Percentiles rank a stretch among this genome's conserved stretches.
These are phyloP conservation scores for Candida buenavistaensis DNA, from an alignment of 1,139 yeast species.

Conservation along the genomic window DNA sequence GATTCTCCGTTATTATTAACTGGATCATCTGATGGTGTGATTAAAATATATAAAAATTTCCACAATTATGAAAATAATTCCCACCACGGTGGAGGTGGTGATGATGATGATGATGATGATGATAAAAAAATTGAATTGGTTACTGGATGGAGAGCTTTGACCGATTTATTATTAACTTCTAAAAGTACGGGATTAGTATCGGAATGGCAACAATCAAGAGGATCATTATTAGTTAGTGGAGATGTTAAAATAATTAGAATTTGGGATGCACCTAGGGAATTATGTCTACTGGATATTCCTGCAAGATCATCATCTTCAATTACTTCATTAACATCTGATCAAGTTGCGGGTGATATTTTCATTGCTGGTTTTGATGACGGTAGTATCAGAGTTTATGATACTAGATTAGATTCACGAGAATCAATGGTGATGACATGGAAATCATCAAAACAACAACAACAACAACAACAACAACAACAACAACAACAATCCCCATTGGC, in stretches of 20 bases:
- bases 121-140: slow-evolving; percentile 55
- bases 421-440: slow-evolving; percentile 87
- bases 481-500: slow-evolving; percentile 4
- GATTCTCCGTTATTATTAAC: slow-evolving; percentile 81
- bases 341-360: slow-evolving; percentile 89
- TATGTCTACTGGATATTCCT: slow-evolving; percentile 83
- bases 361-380: slow-evolving; percentile 96
- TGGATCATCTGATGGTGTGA: slow-evolving; percentile 93
- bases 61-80: slow-evolving; percentile 44
- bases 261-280: slow-evolving; percentile 97
- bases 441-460: slow-evolving; percentile 21
- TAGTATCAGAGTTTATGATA: slow-evolving; percentile 82
- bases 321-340: slow-evolving; percentile 89
- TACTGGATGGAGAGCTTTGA: slow-evolving; percentile 91
- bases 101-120: slow-evolving; percentile 31
- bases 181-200: slow-evolving; percentile 81
- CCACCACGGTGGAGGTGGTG: slow-evolving; percentile 15
- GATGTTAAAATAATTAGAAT: slow-evolving; percentile 88
- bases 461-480: slow-evolving; percentile 5
- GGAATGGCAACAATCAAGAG: slow-evolving; percentile 97
- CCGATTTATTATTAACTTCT: slow-evolving; percentile 79
- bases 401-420: slow-evolving; percentile 81
- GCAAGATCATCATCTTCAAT: slow-evolving; percentile 90
- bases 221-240: slow-evolving; percentile 88
- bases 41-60: slow-evolving; percentile 80